These are phyloP conservation scores for Wickerhamomyces kurtzmanii DNA, from an alignment of 805 yeast species.

Conservation along the genomic window DNA sequence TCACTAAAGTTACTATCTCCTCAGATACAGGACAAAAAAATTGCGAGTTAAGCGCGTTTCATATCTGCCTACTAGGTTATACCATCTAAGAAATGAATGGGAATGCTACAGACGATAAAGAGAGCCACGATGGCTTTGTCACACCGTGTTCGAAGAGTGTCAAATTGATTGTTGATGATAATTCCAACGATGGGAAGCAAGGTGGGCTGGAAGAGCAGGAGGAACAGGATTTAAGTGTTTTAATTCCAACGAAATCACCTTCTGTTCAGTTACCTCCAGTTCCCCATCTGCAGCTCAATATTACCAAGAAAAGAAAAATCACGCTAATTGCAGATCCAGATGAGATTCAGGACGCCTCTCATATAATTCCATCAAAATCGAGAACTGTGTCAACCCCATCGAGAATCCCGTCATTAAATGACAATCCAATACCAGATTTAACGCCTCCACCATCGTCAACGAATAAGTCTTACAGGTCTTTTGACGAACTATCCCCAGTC, in stretches of 20 bases:
- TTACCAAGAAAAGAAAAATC: slow-evolving; percentile 3
- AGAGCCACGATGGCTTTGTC: no score
- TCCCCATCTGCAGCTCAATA: background rate
- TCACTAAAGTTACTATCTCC: no score
- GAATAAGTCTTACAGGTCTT: slow-evolving; percentile 4
- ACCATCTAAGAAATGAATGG: no score
- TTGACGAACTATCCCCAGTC: slow-evolving; percentile 4
- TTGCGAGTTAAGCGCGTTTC: no score
- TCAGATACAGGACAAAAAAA: no score
- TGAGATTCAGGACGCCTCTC: background rate
- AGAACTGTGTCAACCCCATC: slow-evolving; percentile 1
- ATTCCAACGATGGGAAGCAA: no score
- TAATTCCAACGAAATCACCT: slow-evolving; percentile 2
- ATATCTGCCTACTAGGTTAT: no score
- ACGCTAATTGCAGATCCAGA: slow-evolving; percentile 2
- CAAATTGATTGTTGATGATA: no score
- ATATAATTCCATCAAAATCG: slow-evolving; percentile 1
- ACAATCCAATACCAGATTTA: slow-evolving; percentile 4
- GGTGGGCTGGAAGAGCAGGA: background rate
- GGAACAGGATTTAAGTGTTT: slow-evolving; percentile 1
- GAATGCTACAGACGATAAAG: no score
- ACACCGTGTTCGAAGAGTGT: no score
- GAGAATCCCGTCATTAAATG: slow-evolving; percentile 4
- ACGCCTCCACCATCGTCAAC: slow-evolving; percentile 7
- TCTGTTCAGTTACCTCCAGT: slow-evolving; percentile 2